Evolutionary conservation across 2,329 filamentous ascomycete genomes (phyloP), one percentile per base, ranked within the genome.

Genomic region (Dothidotthia symphoricarpi): DNA sequence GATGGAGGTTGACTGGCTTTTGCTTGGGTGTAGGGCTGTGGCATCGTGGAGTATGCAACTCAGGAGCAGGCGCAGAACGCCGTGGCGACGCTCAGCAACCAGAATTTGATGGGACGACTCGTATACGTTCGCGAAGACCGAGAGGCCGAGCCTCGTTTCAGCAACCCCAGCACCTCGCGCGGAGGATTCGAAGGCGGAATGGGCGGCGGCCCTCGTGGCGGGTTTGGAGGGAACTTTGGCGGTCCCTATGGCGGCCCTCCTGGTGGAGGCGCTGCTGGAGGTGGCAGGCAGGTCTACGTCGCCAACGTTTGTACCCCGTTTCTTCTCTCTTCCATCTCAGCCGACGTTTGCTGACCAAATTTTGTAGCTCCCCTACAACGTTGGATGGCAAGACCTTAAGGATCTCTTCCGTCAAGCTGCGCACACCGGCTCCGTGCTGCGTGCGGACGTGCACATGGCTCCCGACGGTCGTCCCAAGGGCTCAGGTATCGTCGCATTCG

Each of bases 21-120:
- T 87, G 84, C 84, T 82, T 74, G 78, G 85, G 81, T 80, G 85
- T 95, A 97, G 91, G 91, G 93, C 89, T 98, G 91, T 91, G 93
- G 93, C 78, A 98, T 98, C 88, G 93, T 98, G 85, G 93, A 98
- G 85, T 98, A 98, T 83, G 90, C 90, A 71, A 96, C 91, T 64
- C 88, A 90, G 82, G 93, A 98, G 67, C 89, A 98, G 85, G 93
- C 93, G 68, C 93, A 97, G 73, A 86, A 88, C 71, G 93, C 93
- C 66, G 93, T 98, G 75, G 85, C 87, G 71, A 93, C 89, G 67
- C 86, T 98, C 73, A 96, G 90, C 81, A 98, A 98, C 76, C 91
- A 96, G 73, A 96, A 94, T 69, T 78, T 98, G 46, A 97, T 97
- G 91, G 93, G 93, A 44, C 85, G 93, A 70, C 85, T 98, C 60